Evolutionary conservation across 805 yeast species (phyloP).

Genomic region (Kuraishia borneana): DNA sequence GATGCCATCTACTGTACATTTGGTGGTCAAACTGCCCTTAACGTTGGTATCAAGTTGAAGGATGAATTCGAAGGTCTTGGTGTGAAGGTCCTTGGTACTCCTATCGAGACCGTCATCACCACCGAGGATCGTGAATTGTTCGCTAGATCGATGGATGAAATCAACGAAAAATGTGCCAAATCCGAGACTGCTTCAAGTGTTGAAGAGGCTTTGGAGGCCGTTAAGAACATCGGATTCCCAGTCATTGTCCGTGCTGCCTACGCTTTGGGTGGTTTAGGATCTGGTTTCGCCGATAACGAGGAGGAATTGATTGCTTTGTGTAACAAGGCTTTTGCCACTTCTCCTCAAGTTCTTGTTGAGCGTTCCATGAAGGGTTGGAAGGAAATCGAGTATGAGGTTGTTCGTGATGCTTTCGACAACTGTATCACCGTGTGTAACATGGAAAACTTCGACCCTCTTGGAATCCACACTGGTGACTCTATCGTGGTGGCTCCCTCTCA

Average conservation of each 20-base stretch:
- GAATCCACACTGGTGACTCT: slow-evolving; percentile 98
- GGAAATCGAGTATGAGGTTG: slow-evolving; percentile 97
- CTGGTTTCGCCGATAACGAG: slow-evolving; percentile 92
- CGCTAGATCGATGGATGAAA: slow-evolving; percentile 90
- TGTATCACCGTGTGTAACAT: slow-evolving; percentile 98
- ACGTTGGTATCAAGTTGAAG: slow-evolving; percentile 91
- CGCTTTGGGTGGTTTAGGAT: slow-evolving; percentile 96
- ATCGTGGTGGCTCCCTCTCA: slow-evolving; percentile 98
- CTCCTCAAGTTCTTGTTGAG: slow-evolving; percentile 94
- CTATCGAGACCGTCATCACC: slow-evolving; percentile 88
- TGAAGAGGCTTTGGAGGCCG: slow-evolving; percentile 79
- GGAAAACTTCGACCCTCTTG: slow-evolving; percentile 98
- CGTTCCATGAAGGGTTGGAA: slow-evolving; percentile 99
- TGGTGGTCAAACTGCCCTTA: slow-evolving; percentile 97
- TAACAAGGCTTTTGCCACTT: slow-evolving; percentile 84
- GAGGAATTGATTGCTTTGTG: slow-evolving; percentile 74
- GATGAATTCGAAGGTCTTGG: slow-evolving; percentile 90
- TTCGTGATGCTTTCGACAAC: slow-evolving; percentile 93
- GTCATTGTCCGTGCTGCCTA: slow-evolving; percentile 95
- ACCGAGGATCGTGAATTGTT: slow-evolving; percentile 97
- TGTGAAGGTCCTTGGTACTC: slow-evolving; percentile 94
- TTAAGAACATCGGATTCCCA: slow-evolving; percentile 82
- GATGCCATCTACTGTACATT: slow-evolving; percentile 95
- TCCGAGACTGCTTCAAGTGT: slow-evolving; percentile 77
- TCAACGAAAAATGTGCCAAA: slow-evolving; percentile 90